phyloP scores from a whole-genome alignment of 768 basidiomycete genomes.

The Goffeauzyma gilvescens region DNA sequence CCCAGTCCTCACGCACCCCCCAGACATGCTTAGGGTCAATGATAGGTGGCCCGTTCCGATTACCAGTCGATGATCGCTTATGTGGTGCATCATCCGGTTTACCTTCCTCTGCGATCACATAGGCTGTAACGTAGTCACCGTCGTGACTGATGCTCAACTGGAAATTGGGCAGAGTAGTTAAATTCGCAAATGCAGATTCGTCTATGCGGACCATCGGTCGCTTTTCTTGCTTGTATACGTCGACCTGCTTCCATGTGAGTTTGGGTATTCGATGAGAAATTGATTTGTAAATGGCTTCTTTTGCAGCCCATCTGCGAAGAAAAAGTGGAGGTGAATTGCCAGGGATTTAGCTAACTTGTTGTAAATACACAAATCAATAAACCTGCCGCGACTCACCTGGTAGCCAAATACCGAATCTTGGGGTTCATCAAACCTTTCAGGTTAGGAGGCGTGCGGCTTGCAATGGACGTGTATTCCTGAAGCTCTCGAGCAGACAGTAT shows the following conservation, averaged over 20 bases:
- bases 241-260: slow-evolving; percentile 1
- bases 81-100: no score
- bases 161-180: neutral
- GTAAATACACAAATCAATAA: neutral
- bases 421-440: no score
- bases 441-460: no score
- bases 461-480: no score
- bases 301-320: neutral
- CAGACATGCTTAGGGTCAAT: slow-evolving; percentile 28
- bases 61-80: no score
- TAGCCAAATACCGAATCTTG: no score
- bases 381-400: no score
- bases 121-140: neutral
- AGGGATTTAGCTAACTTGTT: neutral
- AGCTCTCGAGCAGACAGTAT: neutral
- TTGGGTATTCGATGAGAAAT: no score
- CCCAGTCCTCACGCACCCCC: slow-evolving; percentile 31
- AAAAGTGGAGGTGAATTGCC: neutral
- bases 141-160: neutral
- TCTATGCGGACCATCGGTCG: neutral
- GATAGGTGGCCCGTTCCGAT: slow-evolving; percentile 13
- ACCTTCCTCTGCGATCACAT: neutral
- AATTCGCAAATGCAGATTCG: no score
- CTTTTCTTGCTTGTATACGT: neutral
- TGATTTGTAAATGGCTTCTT: slow-evolving; percentile 1